Evolutionary conservation across 192 early-diverging fungal species (phyloP).

Genomic region (Cladochytrium replicatum): DNA sequence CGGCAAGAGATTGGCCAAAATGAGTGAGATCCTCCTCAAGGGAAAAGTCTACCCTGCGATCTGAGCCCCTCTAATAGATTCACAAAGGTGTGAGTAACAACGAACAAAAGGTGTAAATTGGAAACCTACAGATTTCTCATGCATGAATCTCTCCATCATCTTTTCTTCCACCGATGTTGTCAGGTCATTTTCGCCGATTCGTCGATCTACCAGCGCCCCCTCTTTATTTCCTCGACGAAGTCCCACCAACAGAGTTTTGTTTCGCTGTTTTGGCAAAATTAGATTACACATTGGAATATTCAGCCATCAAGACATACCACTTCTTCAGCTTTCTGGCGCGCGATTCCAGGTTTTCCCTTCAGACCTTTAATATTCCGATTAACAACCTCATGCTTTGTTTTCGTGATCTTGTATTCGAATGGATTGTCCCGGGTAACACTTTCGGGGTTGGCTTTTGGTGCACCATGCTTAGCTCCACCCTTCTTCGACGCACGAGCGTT

Average conservation of each 20-base stretch:
- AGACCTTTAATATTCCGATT: slow-evolving; percentile 63
- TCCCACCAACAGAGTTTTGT: slow-evolving; percentile 74
- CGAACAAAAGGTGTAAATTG: slow-evolving; percentile 14
- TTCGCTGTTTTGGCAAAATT: slow-evolving; percentile 45
- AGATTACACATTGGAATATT: slow-evolving; percentile 5
- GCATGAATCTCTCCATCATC: slow-evolving; percentile 88
- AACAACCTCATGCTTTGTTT: slow-evolving; percentile 72
- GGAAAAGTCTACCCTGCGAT: slow-evolving; percentile 25
- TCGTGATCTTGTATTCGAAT: slow-evolving; percentile 78
- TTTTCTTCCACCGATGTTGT: slow-evolving; percentile 87
- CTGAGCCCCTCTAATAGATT: slow-evolving; percentile 11
- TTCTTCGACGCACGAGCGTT: not conserved
- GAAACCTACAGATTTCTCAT: slow-evolving; percentile 56
- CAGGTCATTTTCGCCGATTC: slow-evolving; percentile 88
- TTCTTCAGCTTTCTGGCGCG: slow-evolving; percentile 75
- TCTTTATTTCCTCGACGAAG: slow-evolving; percentile 55
- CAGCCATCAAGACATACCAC: too few relatives aligned
- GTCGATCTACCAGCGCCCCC: slow-evolving; percentile 76
- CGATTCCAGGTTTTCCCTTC: slow-evolving; percentile 67
- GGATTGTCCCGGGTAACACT: slow-evolving; percentile 60
- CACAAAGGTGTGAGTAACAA: not conserved
- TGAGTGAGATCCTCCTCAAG: slow-evolving; percentile 73
- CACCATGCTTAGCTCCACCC: not conserved
- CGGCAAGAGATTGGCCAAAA: slow-evolving; percentile 80
- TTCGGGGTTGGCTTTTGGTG: slow-evolving; percentile 17